Conservation (phyloP, 2,329 filamentous ascomycete genomes). For the Cadophora luteo-olivacea region DNA sequence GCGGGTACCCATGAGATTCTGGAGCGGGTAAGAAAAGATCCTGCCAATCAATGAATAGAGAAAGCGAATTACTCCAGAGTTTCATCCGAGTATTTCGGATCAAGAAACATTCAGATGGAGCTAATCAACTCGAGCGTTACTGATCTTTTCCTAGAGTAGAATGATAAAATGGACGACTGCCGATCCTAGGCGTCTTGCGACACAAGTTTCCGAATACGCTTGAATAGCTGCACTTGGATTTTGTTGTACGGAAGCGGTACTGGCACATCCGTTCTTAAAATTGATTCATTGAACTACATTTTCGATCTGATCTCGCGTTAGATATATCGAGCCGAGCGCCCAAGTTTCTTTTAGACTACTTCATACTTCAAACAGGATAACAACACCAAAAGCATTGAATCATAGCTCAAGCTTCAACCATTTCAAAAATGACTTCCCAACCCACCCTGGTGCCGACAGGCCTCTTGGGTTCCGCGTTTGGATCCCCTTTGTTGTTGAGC, state of each 20-base stretch:
- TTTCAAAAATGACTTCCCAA: conserved; percentile 1
- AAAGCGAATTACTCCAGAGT: neutral
- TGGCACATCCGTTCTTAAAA: neutral
- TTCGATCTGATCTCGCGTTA: no score
- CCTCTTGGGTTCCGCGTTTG: neutral
- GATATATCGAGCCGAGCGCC: neutral
- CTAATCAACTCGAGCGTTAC: neutral
- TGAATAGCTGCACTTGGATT: neutral
- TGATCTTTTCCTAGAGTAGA: neutral
- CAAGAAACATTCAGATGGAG: neutral
- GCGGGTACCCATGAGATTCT: neutral
- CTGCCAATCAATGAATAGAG: neutral
- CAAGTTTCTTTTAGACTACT: neutral
- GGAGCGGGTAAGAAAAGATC: neutral
- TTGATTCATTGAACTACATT: neutral
- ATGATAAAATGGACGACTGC: neutral
- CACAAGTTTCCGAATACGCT: conserved; percentile 6
- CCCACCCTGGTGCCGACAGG: neutral
- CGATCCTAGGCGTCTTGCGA: neutral
- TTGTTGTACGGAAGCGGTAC: neutral
- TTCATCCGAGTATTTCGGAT: neutral
- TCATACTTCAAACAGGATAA: no score
- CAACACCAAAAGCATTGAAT: no score
- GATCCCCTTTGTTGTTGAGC: conserved; percentile 18
- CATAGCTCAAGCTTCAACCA: neutral